A percentile compares a stretch with the other conserved stretches of the same genome.
These are phyloP conservation scores for Raphanus raphanistrum DNA, from an alignment of 345 rosid species.

Conservation along the genomic window DNA sequence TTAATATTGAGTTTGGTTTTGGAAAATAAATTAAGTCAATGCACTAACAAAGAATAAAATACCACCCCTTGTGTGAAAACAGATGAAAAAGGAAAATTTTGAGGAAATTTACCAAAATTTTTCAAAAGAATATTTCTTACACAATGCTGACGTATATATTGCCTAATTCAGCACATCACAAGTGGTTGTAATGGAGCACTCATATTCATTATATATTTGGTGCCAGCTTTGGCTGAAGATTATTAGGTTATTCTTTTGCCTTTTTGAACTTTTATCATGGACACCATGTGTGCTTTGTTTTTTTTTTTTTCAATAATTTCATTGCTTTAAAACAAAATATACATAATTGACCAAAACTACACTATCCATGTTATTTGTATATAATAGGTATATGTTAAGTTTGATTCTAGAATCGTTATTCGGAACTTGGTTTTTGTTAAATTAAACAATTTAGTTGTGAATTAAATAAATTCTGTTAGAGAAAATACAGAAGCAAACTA, in stretches of 20 bases:
- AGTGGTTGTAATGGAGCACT: conserved; percentile 25
- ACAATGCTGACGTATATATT: conserved; percentile 14
- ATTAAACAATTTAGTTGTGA: background rate
- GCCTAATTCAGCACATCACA: conserved; percentile 6
- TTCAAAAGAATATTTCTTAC: background rate
- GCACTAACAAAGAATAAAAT: background rate
- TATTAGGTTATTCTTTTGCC: conserved; percentile 32
- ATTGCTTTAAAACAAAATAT: too few relatives aligned
- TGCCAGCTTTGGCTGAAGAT: conserved; percentile 25
- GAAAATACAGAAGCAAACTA: background rate
- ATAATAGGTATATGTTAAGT: background rate
- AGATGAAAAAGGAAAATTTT: background rate
- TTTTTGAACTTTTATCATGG: conserved; percentile 34
- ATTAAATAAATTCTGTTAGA: background rate
- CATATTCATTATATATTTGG: conserved; percentile 18
- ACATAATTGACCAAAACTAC: too few relatives aligned
- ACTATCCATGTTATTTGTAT: too few relatives aligned
- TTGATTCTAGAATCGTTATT: background rate
- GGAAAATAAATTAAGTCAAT: background rate
- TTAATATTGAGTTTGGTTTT: too few relatives aligned
- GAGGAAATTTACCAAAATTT: too few relatives aligned
- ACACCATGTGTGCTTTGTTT: conserved; percentile 34
- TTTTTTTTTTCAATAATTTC: too few relatives aligned
- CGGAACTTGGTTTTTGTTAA: background rate
- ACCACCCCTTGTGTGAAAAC: background rate